Evolutionary conservation across 1,284 basidiomycete genomes (phyloP).

Genomic region (Ceratobasidium sp.): DNA sequence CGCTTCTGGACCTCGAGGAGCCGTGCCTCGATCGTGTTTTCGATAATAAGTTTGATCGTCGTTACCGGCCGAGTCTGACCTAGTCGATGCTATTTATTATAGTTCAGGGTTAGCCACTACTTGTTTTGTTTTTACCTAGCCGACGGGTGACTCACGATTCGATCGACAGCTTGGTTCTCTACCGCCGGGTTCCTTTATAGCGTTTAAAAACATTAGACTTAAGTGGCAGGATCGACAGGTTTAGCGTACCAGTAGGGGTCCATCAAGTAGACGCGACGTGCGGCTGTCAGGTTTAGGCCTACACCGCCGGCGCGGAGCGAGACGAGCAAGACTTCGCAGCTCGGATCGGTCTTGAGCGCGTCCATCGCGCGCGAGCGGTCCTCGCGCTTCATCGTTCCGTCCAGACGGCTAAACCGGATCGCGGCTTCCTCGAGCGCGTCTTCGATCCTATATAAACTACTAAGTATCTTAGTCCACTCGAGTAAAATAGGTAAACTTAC

Average conservation of each 20-base stretch:
- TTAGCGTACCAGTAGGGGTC: constrained; percentile 89
- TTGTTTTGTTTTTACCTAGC: not conserved
- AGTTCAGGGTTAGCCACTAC: not conserved
- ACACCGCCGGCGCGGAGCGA: constrained; percentile 98
- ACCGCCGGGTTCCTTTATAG: constrained; percentile 90
- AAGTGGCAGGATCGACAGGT: constrained; percentile 6
- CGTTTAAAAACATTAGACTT: constrained; percentile 23
- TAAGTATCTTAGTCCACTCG: no score
- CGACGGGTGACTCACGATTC: constrained; percentile 73
- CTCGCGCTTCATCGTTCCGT: constrained; percentile 97
- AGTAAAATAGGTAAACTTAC: constrained; percentile 60
- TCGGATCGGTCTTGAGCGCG: constrained; percentile 85
- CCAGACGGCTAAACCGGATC: constrained; percentile 90
- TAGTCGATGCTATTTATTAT: constrained; percentile 79
- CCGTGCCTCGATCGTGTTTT: constrained; percentile 92
- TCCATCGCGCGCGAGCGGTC: constrained; percentile 93
- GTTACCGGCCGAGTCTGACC: constrained; percentile 93
- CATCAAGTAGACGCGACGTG: constrained; percentile 92
- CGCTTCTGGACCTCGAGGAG: constrained; percentile 92
- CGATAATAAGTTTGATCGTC: constrained; percentile 93
- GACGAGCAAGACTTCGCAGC: constrained; percentile 92
- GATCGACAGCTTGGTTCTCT: constrained; percentile 95
- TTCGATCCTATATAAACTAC: constrained; percentile 71
- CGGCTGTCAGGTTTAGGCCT: constrained; percentile 93
- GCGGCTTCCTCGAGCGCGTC: constrained; percentile 86